Evolutionary conservation across 768 basidiomycete genomes (phyloP).

Genomic region (Pleurotus ostreatus): DNA sequence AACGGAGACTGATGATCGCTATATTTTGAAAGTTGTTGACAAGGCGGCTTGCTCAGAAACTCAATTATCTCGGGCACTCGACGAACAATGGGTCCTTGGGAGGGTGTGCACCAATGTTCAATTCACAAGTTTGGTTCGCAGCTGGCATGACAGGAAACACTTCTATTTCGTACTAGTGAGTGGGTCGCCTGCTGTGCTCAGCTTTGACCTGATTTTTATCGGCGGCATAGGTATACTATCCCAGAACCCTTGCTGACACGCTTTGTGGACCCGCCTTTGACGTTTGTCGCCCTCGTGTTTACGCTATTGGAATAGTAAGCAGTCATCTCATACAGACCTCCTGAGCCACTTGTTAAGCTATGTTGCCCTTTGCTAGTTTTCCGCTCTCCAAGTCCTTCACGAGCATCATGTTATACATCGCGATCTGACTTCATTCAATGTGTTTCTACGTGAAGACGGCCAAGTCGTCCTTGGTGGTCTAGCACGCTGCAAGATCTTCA

Average conservation of each 20-base stretch:
- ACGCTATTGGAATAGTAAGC: constrained; percentile 2
- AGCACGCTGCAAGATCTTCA: not conserved
- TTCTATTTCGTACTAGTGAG: constrained; percentile 1
- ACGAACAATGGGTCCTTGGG: not conserved
- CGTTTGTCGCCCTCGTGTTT: not conserved
- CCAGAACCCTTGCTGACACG: not conserved
- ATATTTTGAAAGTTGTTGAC: not conserved
- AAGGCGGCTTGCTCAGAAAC: not conserved
- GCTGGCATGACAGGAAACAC: constrained; percentile 1
- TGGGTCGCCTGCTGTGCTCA: not conserved
- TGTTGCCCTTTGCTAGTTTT: not conserved
- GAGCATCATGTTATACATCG: not conserved
- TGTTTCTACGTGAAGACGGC: constrained; percentile 4
- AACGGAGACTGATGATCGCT: not conserved
- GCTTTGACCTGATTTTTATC: not conserved
- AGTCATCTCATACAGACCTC: not conserved
- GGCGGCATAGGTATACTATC: not conserved
- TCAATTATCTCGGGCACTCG: not conserved
- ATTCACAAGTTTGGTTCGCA: constrained; percentile 1
- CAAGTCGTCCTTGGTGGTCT: constrained; percentile 3
- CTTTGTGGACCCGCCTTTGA: not conserved
- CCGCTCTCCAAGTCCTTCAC: not conserved
- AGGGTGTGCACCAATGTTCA: not conserved
- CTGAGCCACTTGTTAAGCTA: too few species aligned
- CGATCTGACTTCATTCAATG: not conserved